Percentiles rank a stretch among this genome's conserved stretches.
These are phyloP conservation scores for Astrothelium subdiscretum DNA, from an alignment of 495 filamentous ascomycete genomes.

Conservation along the genomic window DNA sequence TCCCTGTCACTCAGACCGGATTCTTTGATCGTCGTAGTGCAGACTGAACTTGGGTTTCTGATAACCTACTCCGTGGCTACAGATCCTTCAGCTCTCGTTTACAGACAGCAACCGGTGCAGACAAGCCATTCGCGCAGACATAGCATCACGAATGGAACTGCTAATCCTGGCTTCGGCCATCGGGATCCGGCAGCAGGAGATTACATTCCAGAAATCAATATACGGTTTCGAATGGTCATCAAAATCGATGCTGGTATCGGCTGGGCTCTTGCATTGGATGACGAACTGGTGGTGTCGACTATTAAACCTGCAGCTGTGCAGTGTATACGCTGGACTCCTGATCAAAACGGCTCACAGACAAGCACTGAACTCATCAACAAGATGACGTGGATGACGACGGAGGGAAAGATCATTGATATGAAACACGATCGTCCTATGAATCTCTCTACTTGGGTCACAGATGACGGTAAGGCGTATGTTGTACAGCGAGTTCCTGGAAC, in stretches of 20 bases:
- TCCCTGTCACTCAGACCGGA: conserved; percentile 82
- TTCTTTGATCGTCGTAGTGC: conserved; percentile 81
- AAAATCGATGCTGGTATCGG: conserved; percentile 94
- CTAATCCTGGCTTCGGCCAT: conserved; percentile 42
- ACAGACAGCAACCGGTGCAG: conserved; percentile 55
- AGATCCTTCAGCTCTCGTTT: conserved; percentile 70
- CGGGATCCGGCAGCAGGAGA: conserved; percentile 67
- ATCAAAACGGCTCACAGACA: conserved; percentile 70
- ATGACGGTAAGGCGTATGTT: conserved; percentile 80
- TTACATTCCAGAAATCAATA: conserved; percentile 71
- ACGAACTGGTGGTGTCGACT: conserved; percentile 89
- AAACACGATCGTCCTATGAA: conserved; percentile 97
- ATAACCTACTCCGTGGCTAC: conserved; percentile 91
- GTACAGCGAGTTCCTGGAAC: conserved; percentile 55
- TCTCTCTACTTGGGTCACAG: conserved; percentile 84
- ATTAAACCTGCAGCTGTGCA: conserved; percentile 88
- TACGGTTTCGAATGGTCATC: conserved; percentile 94
- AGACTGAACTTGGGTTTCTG: conserved; percentile 75
- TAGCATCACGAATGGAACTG: conserved; percentile 2
- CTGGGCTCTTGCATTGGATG: conserved; percentile 76
- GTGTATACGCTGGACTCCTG: conserved; percentile 88
- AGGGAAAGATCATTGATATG: conserved; percentile 68
- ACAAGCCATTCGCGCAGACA: not conserved
- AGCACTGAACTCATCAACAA: conserved; percentile 81
- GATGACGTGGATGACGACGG: conserved; percentile 64